phyloP scores from a whole-genome alignment of 2,329 filamentous ascomycete genomes.

The Calonectria pauciramosa region DNA sequence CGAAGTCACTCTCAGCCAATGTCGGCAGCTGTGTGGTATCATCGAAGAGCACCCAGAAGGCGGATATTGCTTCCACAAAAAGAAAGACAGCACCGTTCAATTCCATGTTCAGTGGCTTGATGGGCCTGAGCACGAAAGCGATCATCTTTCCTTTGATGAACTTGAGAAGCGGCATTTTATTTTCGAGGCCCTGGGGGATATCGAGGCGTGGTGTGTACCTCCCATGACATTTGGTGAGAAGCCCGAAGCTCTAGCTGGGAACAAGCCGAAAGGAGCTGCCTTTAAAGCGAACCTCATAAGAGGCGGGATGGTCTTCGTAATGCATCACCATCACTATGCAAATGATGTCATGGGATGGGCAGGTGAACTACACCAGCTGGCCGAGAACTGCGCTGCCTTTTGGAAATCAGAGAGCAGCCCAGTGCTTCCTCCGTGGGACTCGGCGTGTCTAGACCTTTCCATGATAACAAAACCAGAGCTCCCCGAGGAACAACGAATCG shows the following conservation, averaged over 20 bases:
- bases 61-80: neutral
- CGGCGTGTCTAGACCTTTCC: neutral
- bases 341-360: neutral
- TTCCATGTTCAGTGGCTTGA: neutral
- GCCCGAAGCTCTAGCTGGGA: neutral
- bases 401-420: neutral
- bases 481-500: no score
- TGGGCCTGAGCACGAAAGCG: neutral
- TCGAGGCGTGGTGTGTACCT: neutral
- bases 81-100: neutral
- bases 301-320: neutral
- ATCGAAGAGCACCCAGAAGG: neutral
- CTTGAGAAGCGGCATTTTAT: neutral
- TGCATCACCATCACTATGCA: neutral
- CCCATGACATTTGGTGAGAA: neutral
- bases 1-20: neutral
- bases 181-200: neutral
- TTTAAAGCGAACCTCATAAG: neutral
- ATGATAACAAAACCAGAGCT: neutral
- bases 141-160: neutral
- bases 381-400: neutral
- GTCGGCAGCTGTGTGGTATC: neutral
- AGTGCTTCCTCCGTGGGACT: neutral
- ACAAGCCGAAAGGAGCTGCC: neutral
- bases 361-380: neutral